Evolutionary conservation across 2,329 filamentous ascomycete species (phyloP).

Genomic region (Pestalotiopsis sp.): DNA sequence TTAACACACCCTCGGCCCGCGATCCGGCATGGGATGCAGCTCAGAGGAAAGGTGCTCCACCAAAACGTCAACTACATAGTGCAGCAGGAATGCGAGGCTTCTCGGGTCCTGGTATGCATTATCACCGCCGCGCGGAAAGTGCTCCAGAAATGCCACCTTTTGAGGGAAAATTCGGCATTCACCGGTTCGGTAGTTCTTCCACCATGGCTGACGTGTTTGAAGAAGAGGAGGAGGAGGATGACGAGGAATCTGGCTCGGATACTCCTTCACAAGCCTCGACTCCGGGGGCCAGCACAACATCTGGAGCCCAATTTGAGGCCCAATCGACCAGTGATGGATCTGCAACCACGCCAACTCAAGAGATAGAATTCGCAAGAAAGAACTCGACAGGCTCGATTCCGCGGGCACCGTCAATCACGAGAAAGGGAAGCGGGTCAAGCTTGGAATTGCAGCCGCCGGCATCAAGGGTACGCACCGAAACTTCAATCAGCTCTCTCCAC

Average conservation of each 20-base stretch:
- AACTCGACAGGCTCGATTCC: slow-evolving; percentile 18
- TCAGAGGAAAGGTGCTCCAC: slow-evolving; percentile 57
- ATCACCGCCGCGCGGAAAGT: slow-evolving; percentile 78
- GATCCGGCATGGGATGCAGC: slow-evolving; percentile 70
- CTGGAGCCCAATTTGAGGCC: slow-evolving; percentile 22
- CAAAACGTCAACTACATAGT: slow-evolving; percentile 74
- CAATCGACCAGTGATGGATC: slow-evolving; percentile 26
- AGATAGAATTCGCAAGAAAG: slow-evolving; percentile 23
- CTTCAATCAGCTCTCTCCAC: slow-evolving; percentile 52
- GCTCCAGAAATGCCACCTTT: slow-evolving; percentile 80
- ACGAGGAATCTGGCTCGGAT: slow-evolving; percentile 22
- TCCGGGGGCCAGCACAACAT: slow-evolving; percentile 25
- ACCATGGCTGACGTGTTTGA: slow-evolving; percentile 88
- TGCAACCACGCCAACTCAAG: slow-evolving; percentile 33
- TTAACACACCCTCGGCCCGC: slow-evolving; percentile 74
- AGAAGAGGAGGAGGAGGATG: slow-evolving; percentile 73
- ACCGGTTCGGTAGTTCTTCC: slow-evolving; percentile 66
- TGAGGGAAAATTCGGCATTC: slow-evolving; percentile 62
- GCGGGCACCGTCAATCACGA: slow-evolving; percentile 33
- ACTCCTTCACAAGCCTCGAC: slow-evolving; percentile 28
- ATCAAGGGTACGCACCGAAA: slow-evolving; percentile 48
- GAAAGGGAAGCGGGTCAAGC: slow-evolving; percentile 49
- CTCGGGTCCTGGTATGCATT: slow-evolving; percentile 70
- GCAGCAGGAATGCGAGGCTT: slow-evolving; percentile 73
- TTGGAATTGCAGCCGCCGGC: slow-evolving; percentile 39